Base-by-base conservation (phyloP, 495 filamentous ascomycete species). In the Podospora pseudopauciseta region DNA sequence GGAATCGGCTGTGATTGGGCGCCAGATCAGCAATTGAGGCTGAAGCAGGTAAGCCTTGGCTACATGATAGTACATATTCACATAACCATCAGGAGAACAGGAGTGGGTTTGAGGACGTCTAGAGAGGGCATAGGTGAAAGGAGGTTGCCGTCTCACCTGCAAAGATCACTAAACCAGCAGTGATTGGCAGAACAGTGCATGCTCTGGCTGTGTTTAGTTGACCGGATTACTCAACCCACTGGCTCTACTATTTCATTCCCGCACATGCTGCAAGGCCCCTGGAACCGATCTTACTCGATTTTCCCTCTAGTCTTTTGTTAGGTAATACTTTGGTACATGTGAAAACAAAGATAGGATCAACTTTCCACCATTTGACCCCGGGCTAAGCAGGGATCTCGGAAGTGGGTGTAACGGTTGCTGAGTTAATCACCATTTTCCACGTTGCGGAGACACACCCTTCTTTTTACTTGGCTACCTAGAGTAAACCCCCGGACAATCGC, bases 391-490 rank as follows among this genome's bases (percentile, higher is more conserved):
- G 55, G 55, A 16, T 19, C 55, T 55, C 15, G 64, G 39, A 55
- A 16, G n/a, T 59, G 64, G 64, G 30, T 55, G 32, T 27, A 60
- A 28, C 11, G 30, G 54, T 59, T 65, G 64, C 64, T 65, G 64
- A 65, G 64, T 65, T 19, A 65, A 65, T 30, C 55, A 60, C 64
- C 55, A 20, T 20, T 26, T 19, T 44, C 54, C 64, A 65, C 30
- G 28, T 20, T 60, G 54, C 57, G 55, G 58, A 26, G 11, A 19
- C 55, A 7, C 55, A 58, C 55, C 55, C 55, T 26, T 58, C 11
- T 13, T 58, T 58, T 58, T 58, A 19, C 55, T 58, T 23, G 9
- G 55, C 55, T 13, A 49, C 39, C 39, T 49, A 49, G 15, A 49
- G 6, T 13, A 49, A 49, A 49, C 39, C 39, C 39, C 39, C 39